These are phyloP conservation scores for Ambrosia hybrid DNA, from an alignment of 140 eudicot species.

Conservation along the genomic window DNA sequence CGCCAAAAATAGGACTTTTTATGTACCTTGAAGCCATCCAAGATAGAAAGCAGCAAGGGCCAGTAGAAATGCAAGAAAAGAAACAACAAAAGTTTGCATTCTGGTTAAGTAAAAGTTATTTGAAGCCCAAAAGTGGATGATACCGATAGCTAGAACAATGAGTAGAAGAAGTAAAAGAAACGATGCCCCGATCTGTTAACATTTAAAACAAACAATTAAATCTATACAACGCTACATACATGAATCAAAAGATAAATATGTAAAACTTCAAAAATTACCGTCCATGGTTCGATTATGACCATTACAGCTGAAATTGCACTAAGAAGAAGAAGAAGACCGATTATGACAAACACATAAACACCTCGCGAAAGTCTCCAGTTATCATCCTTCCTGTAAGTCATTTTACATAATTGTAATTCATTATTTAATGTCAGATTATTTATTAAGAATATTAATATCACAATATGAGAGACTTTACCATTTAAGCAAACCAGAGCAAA, in stretches of 20 bases:
- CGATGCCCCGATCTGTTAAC: conserved; percentile 88
- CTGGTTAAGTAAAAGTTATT: conserved; percentile 94
- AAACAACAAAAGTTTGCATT: conserved; percentile 82
- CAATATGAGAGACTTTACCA: conserved; percentile 52
- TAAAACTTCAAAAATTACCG: conserved; percentile 45
- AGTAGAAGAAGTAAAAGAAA: conserved; percentile 91
- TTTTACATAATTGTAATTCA: background rate
- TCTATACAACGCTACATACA: conserved; percentile 7
- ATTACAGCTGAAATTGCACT: conserved; percentile 92
- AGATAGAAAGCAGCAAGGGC: conserved; percentile 95
- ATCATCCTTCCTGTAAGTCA: conserved; percentile 88
- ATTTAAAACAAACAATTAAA: conserved; percentile 16
- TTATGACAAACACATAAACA: conserved; percentile 65
- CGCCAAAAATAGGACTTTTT: background rate
- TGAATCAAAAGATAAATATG: background rate
- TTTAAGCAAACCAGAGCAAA: conserved; percentile 84
- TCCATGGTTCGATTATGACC: conserved; percentile 80
- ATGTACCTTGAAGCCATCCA: conserved; percentile 85
- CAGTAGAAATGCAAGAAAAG: conserved; percentile 84
- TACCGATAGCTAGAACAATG: conserved; percentile 89
- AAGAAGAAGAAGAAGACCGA: conserved; percentile 88
- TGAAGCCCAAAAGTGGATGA: conserved; percentile 97
- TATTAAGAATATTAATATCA: conserved; percentile 4
- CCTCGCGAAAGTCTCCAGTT: conserved; percentile 92
- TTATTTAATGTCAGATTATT: background rate